Base-by-base conservation (phyloP, 768 basidiomycete genomes). In the Lyophyllum semitale region DNA sequence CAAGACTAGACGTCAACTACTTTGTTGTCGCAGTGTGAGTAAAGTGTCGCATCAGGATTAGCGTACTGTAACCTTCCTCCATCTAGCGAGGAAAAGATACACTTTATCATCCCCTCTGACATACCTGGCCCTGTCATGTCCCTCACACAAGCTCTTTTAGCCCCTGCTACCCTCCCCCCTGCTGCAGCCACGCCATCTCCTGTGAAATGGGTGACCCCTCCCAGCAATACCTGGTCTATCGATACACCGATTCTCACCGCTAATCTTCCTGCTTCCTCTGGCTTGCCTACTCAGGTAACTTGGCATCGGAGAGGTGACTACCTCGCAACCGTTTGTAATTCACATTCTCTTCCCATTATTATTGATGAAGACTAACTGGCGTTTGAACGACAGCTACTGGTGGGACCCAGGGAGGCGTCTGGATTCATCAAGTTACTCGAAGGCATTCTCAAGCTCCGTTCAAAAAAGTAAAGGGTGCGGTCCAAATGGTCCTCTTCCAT, bases 251-350 rank as follows among this genome's bases (percentile, higher is more conserved):
- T 85, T 63, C 72, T 93, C 46, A 84, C 82, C 7, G 68, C 91
- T 51, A 75, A 73, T 38, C 70, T 93, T 40, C 88, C 88, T 4
- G 63, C 82, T 6, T 80, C 80, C 8, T 88, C 91, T 29, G 89
- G 90, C 4, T 63, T 84, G 38, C 83, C 89, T 5, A 89, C 83
- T 63, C 93, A 97, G 66, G 77, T 98, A 9, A 73, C 88, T 33
- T 98, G 95, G 94, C 97, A 99, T 71, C 80, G 90, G 49, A 85
- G 87, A 65, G 97, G 97, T 46, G 97, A 99, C 69, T 99, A 99
- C 66, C 77, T 99, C 60, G 88, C 96, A 43, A 92, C 92, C 46
- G 94, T 98, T 56, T 91, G 96, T 98, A 68, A 72, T 94, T 87
- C 30, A 48, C 58, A 22, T 4, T 51, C 13, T 37, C 15, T 33